A percentile compares a stretch with the other conserved stretches of the same genome.
These are phyloP conservation scores for Pseudocercospora fijiensis DNA, from an alignment of 2,329 filamentous ascomycete species.

Conservation along the genomic window DNA sequence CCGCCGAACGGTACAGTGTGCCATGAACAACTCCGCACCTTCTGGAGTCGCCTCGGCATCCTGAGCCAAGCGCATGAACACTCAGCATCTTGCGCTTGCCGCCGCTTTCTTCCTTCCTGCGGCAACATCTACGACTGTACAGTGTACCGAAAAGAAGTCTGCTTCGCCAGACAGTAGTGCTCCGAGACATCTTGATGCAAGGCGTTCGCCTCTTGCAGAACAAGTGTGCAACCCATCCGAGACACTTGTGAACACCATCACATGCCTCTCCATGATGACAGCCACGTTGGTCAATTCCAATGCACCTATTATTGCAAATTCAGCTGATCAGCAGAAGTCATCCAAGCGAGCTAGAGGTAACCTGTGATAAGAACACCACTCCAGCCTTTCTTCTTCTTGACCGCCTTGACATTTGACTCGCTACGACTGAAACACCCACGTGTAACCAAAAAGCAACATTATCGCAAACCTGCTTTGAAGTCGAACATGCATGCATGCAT, in stretches of 20 bases:
- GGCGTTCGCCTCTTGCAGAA: not conserved
- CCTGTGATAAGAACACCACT: too few species aligned
- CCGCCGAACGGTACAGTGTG: not conserved
- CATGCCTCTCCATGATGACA: not conserved
- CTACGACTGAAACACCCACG: not conserved
- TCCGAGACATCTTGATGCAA: constrained; percentile 1
- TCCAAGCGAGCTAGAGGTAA: too few species aligned
- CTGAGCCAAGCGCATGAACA: not conserved
- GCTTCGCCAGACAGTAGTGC: not conserved
- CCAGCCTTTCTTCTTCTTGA: not conserved
- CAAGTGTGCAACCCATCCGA: constrained; percentile 5
- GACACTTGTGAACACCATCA: not conserved
- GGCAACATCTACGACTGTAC: not conserved
- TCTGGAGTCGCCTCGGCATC: not conserved
- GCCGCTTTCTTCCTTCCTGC: not conserved
- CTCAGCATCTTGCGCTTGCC: not conserved
- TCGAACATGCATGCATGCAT: not conserved
- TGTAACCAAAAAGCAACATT: not conserved
- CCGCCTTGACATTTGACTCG: not conserved
- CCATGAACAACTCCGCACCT: not conserved
- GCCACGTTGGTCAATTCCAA: not conserved
- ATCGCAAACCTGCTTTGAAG: not conserved
- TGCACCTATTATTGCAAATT: not conserved
- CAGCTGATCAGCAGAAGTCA: not conserved
- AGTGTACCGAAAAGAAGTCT: not conserved